These are phyloP conservation scores for Aureobasidium sp. DNA, from an alignment of 2,329 filamentous ascomycete species.

Conservation along the genomic window DNA sequence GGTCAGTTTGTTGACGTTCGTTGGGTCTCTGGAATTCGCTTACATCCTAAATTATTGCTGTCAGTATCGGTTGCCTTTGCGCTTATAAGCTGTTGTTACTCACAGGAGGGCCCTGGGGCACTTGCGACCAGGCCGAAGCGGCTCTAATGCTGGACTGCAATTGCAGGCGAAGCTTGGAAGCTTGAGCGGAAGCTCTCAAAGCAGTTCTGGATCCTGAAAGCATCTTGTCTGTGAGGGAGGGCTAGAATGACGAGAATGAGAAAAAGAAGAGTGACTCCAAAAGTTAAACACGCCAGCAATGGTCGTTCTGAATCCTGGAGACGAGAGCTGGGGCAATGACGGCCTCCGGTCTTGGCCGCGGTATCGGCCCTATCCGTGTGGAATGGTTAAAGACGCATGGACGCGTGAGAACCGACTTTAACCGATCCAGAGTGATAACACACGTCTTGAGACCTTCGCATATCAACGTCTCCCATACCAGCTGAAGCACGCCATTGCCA, in stretches of 20 bases:
- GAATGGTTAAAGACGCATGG: neutral
- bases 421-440: neutral
- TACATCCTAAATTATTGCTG: slow-evolving; percentile 1
- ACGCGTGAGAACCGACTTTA: slow-evolving; percentile 8
- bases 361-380: slow-evolving; percentile 7
- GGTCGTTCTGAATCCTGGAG: slow-evolving; percentile 14
- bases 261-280: slow-evolving; percentile 14
- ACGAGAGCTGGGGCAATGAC: slow-evolving; percentile 13
- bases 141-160: slow-evolving; percentile 43
- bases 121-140: slow-evolving; percentile 81
- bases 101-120: slow-evolving; percentile 84
- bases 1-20: neutral
- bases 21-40: neutral
- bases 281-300: slow-evolving; percentile 6
- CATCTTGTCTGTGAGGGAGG: slow-evolving; percentile 9
- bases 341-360: slow-evolving; percentile 13
- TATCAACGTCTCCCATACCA: neutral
- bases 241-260: neutral
- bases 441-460: neutral
- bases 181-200: slow-evolving; percentile 17
- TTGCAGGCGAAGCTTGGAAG: slow-evolving; percentile 20
- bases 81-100: neutral
- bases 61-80: neutral
- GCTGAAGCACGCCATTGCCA: too few species aligned
- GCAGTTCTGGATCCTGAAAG: slow-evolving; percentile 17